These are phyloP conservation scores for Pythium biforme DNA, from an alignment of 352 stramenopile species.

Conservation along the genomic window DNA sequence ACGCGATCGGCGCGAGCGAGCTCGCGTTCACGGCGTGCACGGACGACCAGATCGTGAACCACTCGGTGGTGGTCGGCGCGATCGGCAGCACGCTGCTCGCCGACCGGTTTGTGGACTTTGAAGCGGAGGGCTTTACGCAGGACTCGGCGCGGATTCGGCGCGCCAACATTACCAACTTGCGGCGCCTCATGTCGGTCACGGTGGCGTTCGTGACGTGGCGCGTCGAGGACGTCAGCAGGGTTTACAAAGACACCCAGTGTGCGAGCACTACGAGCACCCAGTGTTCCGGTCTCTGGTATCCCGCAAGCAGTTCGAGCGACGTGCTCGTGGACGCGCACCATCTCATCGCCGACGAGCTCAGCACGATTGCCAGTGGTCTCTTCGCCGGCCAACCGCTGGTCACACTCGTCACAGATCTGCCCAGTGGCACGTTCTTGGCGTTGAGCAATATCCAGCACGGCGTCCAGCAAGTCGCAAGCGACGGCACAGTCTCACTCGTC, in stretches of 20 bases:
- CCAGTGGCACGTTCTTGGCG: conserved; percentile 9
- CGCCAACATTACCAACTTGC: conserved; percentile 24
- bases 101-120: conserved; percentile 16
- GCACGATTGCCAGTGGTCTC: background rate
- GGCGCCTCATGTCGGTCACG: conserved; percentile 17
- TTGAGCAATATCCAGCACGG: conserved; percentile 10
- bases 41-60: conserved; percentile 5
- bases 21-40: conserved; percentile 3
- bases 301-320: background rate
- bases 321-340: background rate
- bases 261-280: background rate
- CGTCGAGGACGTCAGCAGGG: conserved; percentile 3
- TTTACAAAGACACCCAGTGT: background rate
- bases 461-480: background rate
- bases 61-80: conserved; percentile 18
- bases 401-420: conserved; percentile 16
- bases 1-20: conserved; percentile 8
- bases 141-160: conserved; percentile 4
- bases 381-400: conserved; percentile 10
- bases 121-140: background rate
- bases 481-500: background rate
- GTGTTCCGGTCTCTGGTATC: conserved; percentile 13
- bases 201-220: conserved; percentile 17
- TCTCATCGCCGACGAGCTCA: conserved; percentile 10
- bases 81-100: conserved; percentile 10